A percentile compares a stretch with the other conserved stretches of the same genome.
Evolutionary conservation across 768 basidiomycete genomes (phyloP).

Genomic region (Pholiota conissans): DNA sequence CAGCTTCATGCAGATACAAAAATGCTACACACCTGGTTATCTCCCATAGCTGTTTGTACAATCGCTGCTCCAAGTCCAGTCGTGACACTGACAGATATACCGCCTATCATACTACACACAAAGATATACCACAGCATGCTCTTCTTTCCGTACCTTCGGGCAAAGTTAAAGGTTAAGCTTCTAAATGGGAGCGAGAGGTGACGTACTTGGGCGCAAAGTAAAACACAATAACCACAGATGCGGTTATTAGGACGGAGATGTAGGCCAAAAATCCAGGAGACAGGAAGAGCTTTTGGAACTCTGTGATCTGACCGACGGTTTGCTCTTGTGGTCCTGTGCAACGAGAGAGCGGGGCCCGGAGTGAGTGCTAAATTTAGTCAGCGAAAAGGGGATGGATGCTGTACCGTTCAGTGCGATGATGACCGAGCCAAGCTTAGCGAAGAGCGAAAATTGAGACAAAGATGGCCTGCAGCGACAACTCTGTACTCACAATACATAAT

Average conservation of each 20-base stretch:
- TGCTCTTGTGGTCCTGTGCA: constrained; percentile 64
- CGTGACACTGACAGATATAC: constrained; percentile 91
- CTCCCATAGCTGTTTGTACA: constrained; percentile 71
- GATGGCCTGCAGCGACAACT: too few species aligned
- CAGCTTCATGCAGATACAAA: neutral
- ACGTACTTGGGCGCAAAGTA: constrained; percentile 78
- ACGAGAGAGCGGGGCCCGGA: constrained; percentile 5
- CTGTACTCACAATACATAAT: constrained; percentile 86
- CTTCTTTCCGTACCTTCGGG: constrained; percentile 74
- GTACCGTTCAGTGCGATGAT: constrained; percentile 88
- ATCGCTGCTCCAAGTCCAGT: constrained; percentile 93
- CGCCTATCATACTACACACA: constrained; percentile 96
- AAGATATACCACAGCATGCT: constrained; percentile 95
- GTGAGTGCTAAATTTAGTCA: constrained; percentile 1
- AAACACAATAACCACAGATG: constrained; percentile 72
- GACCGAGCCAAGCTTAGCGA: constrained; percentile 71
- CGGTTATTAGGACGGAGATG: constrained; percentile 59
- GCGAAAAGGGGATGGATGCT: constrained; percentile 28
- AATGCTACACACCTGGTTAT: constrained; percentile 64
- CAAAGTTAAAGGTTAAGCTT: neutral
- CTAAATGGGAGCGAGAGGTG: neutral
- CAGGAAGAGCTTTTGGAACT: constrained; percentile 80
- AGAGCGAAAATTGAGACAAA: neutral
- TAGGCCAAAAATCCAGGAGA: constrained; percentile 81
- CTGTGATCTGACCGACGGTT: constrained; percentile 64